Percentiles rank a stretch among this genome's conserved stretches.
Evolutionary conservation across 2,329 filamentous ascomycete genomes (phyloP).

Genomic region (Aspergillus novofumigatus): DNA sequence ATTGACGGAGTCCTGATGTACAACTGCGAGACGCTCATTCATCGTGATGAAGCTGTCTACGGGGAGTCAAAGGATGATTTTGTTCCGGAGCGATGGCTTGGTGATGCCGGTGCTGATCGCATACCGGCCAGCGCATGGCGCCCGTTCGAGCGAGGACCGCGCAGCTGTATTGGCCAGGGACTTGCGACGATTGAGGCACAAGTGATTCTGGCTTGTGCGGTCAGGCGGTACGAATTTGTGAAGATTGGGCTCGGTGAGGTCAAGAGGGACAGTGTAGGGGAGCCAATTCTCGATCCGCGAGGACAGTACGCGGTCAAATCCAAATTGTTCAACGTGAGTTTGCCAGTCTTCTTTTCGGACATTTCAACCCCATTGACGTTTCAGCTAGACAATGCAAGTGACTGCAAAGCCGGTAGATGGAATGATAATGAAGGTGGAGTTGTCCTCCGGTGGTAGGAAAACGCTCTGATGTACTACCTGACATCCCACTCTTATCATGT

Average conservation of each 20-base stretch:
- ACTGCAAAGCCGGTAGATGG: too few species aligned
- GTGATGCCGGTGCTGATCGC: background rate
- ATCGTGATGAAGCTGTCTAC: slow-evolving; percentile 16
- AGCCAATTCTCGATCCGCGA: too few species aligned
- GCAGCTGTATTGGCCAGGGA: slow-evolving; percentile 47
- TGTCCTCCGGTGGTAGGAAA: too few species aligned
- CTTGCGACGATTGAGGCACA: slow-evolving; percentile 42
- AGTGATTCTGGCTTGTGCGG: slow-evolving; percentile 1
- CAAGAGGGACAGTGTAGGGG: background rate
- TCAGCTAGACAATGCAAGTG: too few species aligned
- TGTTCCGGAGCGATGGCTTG: slow-evolving; percentile 27
- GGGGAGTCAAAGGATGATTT: slow-evolving; percentile 22
- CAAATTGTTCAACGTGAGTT: background rate
- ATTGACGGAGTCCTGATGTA: slow-evolving; percentile 24
- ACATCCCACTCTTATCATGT: too few species aligned
- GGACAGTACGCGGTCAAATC: background rate
- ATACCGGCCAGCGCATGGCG: slow-evolving; percentile 40
- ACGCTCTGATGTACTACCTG: too few species aligned
- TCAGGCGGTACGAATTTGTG: slow-evolving; percentile 1
- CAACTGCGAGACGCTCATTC: slow-evolving; percentile 12
- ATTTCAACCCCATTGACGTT: background rate
- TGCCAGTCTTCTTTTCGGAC: background rate
- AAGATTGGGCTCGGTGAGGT: slow-evolving; percentile 6
- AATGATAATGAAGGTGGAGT: too few species aligned
- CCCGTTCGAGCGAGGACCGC: slow-evolving; percentile 44